Evolutionary conservation across 2,329 filamentous ascomycete species (phyloP).

Genomic region (Chrysoporthe puriensis): DNA sequence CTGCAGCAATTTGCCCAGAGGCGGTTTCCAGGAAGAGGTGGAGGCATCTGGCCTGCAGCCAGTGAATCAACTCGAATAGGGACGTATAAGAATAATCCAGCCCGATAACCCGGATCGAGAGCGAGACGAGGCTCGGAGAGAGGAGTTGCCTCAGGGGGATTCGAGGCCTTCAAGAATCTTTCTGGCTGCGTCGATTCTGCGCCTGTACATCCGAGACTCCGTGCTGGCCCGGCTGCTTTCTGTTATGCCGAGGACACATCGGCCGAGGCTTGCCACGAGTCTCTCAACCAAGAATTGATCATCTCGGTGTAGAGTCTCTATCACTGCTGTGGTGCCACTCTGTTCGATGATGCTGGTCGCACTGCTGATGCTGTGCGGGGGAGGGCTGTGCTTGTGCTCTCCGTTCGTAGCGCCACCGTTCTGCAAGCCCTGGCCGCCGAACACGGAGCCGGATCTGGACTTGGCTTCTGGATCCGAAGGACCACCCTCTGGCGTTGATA

Average conservation of each 20-base stretch:
- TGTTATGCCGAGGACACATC: conserved; percentile 62
- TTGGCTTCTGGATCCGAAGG: conserved; percentile 58
- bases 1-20: background rate
- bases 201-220: conserved; percentile 67
- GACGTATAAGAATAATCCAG: background rate
- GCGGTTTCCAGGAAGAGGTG: background rate
- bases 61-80: background rate
- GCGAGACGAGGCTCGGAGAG: background rate
- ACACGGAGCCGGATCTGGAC: conserved; percentile 51
- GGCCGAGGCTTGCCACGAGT: conserved; percentile 61
- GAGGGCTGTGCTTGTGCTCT: conserved; percentile 26
- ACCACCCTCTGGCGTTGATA: conserved; percentile 49
- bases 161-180: conserved; percentile 73
- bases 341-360: conserved; percentile 27
- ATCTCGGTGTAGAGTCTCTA: conserved; percentile 54
- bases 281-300: conserved; percentile 64
- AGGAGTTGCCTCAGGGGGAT: conserved; percentile 3
- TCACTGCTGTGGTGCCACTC: conserved; percentile 41
- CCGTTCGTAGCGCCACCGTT: conserved; percentile 22
- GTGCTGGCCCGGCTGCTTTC: conserved; percentile 58
- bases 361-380: conserved; percentile 31
- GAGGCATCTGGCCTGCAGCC: background rate
- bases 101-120: background rate
- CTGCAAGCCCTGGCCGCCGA: conserved; percentile 51
- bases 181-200: conserved; percentile 75